Conservation (phyloP, 140 eudicot genomes). For the Stevia rebaudiana region DNA sequence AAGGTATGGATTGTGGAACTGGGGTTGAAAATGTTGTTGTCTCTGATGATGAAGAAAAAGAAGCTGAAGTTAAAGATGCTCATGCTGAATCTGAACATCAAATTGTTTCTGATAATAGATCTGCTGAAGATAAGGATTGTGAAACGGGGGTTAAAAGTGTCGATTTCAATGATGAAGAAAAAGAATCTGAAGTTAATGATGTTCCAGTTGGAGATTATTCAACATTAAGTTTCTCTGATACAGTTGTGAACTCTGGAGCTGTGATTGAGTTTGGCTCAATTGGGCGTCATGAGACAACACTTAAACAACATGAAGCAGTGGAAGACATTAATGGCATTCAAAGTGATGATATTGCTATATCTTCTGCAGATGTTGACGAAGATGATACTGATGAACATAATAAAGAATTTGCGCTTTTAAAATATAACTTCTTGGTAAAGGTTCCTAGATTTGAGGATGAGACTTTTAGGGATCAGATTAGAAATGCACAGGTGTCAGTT, state of each 20-base stretch:
- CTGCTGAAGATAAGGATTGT: slow-evolving; percentile 14
- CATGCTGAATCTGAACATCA: slow-evolving; percentile 20
- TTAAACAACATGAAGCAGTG: slow-evolving; percentile 18
- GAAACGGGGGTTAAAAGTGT: slow-evolving; percentile 25
- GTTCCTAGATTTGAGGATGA: slow-evolving; percentile 79
- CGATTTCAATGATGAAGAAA: slow-evolving; percentile 25
- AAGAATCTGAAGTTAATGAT: slow-evolving; percentile 25
- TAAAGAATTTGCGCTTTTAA: slow-evolving; percentile 22
- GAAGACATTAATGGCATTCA: slow-evolving; percentile 23
- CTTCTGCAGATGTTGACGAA: slow-evolving; percentile 30
- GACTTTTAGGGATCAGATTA: slow-evolving; percentile 45
- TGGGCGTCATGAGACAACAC: slow-evolving; percentile 28
- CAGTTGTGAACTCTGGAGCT: slow-evolving; percentile 15
- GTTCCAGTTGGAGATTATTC: slow-evolving; percentile 23
- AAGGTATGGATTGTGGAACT: slow-evolving; percentile 15
- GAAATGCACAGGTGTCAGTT: slow-evolving; percentile 44
- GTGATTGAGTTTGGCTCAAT: slow-evolving; percentile 36
- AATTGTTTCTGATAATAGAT: slow-evolving; percentile 20
- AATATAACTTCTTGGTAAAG: slow-evolving; percentile 57
- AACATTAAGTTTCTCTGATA: slow-evolving; percentile 13
- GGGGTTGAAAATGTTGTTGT: slow-evolving; percentile 24
- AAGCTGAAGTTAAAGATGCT: slow-evolving; percentile 23
- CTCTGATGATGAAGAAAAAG: slow-evolving; percentile 29
- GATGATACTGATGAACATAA: slow-evolving; percentile 37
- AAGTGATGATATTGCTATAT: slow-evolving; percentile 24